Evolutionary conservation across 371 early-diverging fungal genomes (phyloP), one percentile per base, ranked within the genome.

Genomic region (Blastocladiella emersonii): DNA sequence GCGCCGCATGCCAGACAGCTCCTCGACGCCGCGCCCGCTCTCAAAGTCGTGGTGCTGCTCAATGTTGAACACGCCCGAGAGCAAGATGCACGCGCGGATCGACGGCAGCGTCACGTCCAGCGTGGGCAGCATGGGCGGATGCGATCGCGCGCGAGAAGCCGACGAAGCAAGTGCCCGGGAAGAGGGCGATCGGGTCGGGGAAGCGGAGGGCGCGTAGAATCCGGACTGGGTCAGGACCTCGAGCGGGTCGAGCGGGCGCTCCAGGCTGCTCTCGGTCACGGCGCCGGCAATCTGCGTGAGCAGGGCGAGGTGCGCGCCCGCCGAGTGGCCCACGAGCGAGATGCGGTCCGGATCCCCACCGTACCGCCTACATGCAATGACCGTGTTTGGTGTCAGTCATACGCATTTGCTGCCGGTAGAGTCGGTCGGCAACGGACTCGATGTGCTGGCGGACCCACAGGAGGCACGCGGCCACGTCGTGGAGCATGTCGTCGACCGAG

Each of bases 261-360:
- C 13, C 7, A 7, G 5, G 48, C 48, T n/a, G 25, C 23, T n/a
- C 21, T n/a, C n/a, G 48, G 21, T 48, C 4, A n/a, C 19, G 1
- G 48, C 32, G n/a, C 77, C 78, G 23, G 77, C 70, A 25, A 91
- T 72, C 17, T 78, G 70, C 57, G 89, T 68, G 61, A 85, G 75
- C 6, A 75, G 71, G 0, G 81, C 74, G 48, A 91, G 73, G 41
- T 88, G 90, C 1, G 84, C 90, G 34, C 91, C 93, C 0, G 86
- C 88, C n/a, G 89, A 88, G 66, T 92, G 91, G 2, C 93, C 93
- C 1, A 82, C 71, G 2, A 92, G 70, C 62, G 75, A 80, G 4
- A 87, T 71, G 6, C 65, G 66, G 13, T 71, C 59, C 3, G 71
- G 70, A 57, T 69, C 67, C 56, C 74, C 72, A 13, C 78, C 78